Conservation (phyloP, 164 flowering plant genomes). For the Stephania yunnanensis region DNA sequence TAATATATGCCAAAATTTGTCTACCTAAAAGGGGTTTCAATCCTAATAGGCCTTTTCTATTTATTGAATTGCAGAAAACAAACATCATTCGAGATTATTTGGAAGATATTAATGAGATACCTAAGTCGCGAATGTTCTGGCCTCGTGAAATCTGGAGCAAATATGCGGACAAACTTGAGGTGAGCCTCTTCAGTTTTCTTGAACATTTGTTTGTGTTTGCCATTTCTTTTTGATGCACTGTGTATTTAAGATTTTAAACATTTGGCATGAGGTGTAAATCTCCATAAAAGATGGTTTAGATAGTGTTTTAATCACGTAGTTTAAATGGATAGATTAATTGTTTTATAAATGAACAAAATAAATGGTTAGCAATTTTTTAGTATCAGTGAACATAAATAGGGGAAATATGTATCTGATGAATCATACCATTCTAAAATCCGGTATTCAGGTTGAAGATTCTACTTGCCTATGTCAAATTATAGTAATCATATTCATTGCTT, state of each 20-base stretch:
- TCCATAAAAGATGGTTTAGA: too few relatives aligned
- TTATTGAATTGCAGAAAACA: constrained; percentile 56
- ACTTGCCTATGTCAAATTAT: neutral
- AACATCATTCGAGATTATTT: constrained; percentile 89
- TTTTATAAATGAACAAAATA: neutral
- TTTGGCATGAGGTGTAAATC: too few relatives aligned
- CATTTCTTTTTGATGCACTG: neutral
- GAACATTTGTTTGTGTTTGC: neutral
- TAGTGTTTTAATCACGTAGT: too few relatives aligned
- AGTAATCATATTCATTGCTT: neutral
- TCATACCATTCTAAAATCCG: neutral
- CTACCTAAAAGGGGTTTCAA: neutral
- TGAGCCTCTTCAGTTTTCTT: constrained; percentile 16
- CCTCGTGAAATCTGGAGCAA: constrained; percentile 96
- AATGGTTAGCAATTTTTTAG: neutral
- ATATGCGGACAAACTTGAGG: constrained; percentile 94
- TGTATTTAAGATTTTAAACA: neutral
- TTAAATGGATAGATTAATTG: neutral
- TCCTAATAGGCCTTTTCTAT: neutral
- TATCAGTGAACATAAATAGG: neutral
- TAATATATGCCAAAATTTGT: neutral
- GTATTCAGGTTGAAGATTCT: neutral
- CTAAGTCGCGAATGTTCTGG: constrained; percentile 98
- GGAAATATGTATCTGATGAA: too few relatives aligned
- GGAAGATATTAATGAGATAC: constrained; percentile 96